phyloP scores from a whole-genome alignment of 1,284 basidiomycete genomes.

The Fistulina hepatica region DNA sequence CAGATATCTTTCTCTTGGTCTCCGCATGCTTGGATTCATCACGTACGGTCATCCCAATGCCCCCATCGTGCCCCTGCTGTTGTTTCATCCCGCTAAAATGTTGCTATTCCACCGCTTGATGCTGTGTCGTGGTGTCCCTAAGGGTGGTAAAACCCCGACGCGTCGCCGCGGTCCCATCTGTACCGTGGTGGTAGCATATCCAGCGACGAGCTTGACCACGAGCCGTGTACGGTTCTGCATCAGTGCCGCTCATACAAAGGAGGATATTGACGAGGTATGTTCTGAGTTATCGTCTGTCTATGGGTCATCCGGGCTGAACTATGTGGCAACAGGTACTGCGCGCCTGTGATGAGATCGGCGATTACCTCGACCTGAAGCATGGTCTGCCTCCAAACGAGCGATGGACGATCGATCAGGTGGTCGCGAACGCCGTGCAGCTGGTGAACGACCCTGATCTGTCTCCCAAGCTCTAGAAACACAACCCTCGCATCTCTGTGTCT shows the following conservation, averaged over 20 bases:
- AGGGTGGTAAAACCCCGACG: too few relatives aligned
- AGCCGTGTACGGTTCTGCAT: constrained; percentile 92
- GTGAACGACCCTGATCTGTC: too few relatives aligned
- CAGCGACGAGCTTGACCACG: constrained; percentile 87
- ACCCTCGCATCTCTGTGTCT: too few relatives aligned
- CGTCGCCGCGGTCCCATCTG: constrained; percentile 74
- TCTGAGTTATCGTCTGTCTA: too few relatives aligned
- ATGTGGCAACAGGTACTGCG: too few relatives aligned
- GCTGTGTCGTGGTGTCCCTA: constrained; percentile 27
- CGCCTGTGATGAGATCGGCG: constrained; percentile 91
- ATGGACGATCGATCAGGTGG: constrained; percentile 78
- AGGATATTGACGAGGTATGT: constrained; percentile 95
- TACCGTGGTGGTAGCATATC: constrained; percentile 86
- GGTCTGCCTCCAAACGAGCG: constrained; percentile 48
- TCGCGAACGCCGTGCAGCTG: constrained; percentile 66
- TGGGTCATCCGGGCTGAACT: too few relatives aligned
- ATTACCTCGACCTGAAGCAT: constrained; percentile 79
- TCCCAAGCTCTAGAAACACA: too few relatives aligned
- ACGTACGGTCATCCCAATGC: constrained; percentile 89
- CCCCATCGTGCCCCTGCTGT: constrained; percentile 87
- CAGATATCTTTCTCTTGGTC: constrained; percentile 80
- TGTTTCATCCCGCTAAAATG: constrained; percentile 89
- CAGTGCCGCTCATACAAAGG: constrained; percentile 91
- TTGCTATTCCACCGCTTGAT: constrained; percentile 51
- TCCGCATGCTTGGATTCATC: constrained; percentile 94